Base-by-base conservation (phyloP, 495 filamentous ascomycete species). In the Collariella sp. region DNA sequence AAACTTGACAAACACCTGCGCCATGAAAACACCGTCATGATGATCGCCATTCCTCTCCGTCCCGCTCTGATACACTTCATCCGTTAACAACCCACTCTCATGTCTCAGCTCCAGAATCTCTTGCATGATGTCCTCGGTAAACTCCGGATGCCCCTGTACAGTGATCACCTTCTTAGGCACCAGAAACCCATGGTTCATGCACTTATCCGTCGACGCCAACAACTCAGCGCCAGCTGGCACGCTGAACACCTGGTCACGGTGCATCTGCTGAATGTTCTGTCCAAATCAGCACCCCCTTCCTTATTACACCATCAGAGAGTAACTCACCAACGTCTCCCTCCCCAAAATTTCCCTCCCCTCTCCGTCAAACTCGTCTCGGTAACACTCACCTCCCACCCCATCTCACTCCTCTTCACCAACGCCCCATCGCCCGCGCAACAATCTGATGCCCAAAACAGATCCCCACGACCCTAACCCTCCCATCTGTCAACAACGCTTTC, bases 401-500 rank as follows among this genome's bases (percentile, higher is more conserved):
- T 67, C 29, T 79, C 74, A 59, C 79, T 87, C 38, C 80, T 69
- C n/a, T 74, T 81, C 7, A 95, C 84, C 42, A 78, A 78, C 29
- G 69, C 76, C 82, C 87, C 53, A 95, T 62, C 2, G 89, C 89
- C 18, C 90, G 76, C 0, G 79, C 88, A 46, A 95, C 73, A 46
- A 96, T 91, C 70, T 96, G 89, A 65, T 96, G 91, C 16, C 90
- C 91, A 67, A 91, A 96, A 65, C 91, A 96, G 24, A 93, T 79
- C 13, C 88, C 90, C 18, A 95, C 74, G 19, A 94, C 68, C 20
- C 80, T 77, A 19, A 95, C 77, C 35, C 65, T 64, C 24, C 60
- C 57, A 19, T 51, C 78, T n/a, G n/a, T n/a, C 13, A 41, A 70
- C 64, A 45, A 84, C 60, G 59, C 56, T 46, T 74, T 63, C 53